Evolutionary conservation across 805 yeast species (phyloP), one percentile per base, ranked within the genome.

Genomic region (Metschnikowia gelsemii): DNA sequence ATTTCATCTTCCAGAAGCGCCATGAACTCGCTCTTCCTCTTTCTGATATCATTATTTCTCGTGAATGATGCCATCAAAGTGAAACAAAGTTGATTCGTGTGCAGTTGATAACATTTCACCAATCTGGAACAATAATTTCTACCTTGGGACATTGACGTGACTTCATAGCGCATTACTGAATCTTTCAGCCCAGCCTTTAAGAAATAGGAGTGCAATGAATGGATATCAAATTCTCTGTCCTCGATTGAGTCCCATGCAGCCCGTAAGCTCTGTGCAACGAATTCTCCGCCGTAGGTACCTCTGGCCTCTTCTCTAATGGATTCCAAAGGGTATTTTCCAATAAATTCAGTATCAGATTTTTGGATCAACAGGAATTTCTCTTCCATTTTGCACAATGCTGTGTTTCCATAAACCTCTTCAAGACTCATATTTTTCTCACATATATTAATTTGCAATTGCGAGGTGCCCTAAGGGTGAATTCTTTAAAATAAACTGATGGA

Each of bases 241-340:
- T 38, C 38, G 4, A 61, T 51, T 19, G 61, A 52, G 23, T 47
- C 59, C 63, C 62, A 59, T 3, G 62, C 63, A 0, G 63, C 66
- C 19, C 52, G 32, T 16, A 61, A 34, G n/a, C 51, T 51, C 42
- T 60, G 64, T 14, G 52, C 45, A 9, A 58, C 51, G 26, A 58
- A 48, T 42, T 61, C 66, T 3, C 64, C 66, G 3, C 66, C 66
- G 31, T 56, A 61, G 1, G 57, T 53, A 2, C 66, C 66, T 18
- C 66, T 42, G 13, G 51, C 51, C 3, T 45, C 61, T 8, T 40
- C 42, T 6, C 40, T 38, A 31, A 55, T 51, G 8, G 56, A 49
- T 39, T 60, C 56, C 41, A 59, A 50, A 3, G 63, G 63, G 42
- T 58, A 50, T 20, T 55, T 54, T 5, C 62, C 64, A n/a, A 41